A percentile compares a stretch with the other conserved stretches of the same genome.
These are phyloP conservation scores for Xylariaceae sp. DNA, from an alignment of 2,329 filamentous ascomycete genomes.

Conservation along the genomic window DNA sequence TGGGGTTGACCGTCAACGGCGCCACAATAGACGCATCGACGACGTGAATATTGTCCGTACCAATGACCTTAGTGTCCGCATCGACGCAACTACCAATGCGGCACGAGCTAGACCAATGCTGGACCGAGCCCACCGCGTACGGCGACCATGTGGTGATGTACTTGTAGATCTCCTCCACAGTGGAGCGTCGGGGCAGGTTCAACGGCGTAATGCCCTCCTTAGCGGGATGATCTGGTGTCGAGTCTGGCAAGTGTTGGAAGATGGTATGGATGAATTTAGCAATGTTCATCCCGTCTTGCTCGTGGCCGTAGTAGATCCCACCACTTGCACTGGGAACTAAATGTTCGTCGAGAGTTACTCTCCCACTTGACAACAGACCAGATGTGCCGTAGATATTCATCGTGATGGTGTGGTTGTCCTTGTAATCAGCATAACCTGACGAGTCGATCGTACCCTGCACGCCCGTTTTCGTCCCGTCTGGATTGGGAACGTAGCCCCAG, in stretches of 20 bases:
- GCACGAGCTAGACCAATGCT: constrained; percentile 51
- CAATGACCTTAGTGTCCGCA: constrained; percentile 40
- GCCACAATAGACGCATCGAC: constrained; percentile 46
- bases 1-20: constrained; percentile 50
- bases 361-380: constrained; percentile 45
- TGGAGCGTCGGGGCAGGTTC: constrained; percentile 43
- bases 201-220: constrained; percentile 39
- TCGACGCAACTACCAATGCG: constrained; percentile 48
- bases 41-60: constrained; percentile 47
- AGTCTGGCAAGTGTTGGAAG: constrained; percentile 39
- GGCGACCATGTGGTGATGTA: constrained; percentile 45
- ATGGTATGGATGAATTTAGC: constrained; percentile 46
- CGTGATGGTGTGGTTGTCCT: constrained; percentile 43
- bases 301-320: constrained; percentile 44
- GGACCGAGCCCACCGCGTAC: constrained; percentile 46
- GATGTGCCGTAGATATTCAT: constrained; percentile 55
- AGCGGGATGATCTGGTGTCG: constrained; percentile 29
- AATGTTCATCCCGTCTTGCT: constrained; percentile 44
- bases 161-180: constrained; percentile 41
- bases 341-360: constrained; percentile 40
- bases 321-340: constrained; percentile 39
- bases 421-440: constrained; percentile 39
- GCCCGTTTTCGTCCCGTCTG: constrained; percentile 38
- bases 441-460: constrained; percentile 51
- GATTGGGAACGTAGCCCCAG: constrained; percentile 43